phyloP scores from a whole-genome alignment of 176 grass and related monocot species.

The Musa troglodytarum region DNA sequence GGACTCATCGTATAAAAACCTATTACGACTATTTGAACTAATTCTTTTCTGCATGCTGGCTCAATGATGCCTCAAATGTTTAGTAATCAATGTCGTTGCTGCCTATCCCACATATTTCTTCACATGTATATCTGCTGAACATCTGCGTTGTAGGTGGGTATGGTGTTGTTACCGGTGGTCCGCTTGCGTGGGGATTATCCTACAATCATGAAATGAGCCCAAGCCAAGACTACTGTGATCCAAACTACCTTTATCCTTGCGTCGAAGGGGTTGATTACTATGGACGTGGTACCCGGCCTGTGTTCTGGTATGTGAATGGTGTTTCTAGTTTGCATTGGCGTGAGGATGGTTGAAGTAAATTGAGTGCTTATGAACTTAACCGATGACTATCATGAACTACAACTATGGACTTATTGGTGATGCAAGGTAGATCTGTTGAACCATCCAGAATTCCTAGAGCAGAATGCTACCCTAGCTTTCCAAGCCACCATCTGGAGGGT shows the following conservation, averaged over 20 bases:
- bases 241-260: slow-evolving; percentile 53
- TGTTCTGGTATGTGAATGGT: slow-evolving; percentile 42
- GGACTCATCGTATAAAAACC: too few species aligned
- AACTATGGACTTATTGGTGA: slow-evolving; percentile 65
- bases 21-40: too few species aligned
- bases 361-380: slow-evolving; percentile 2
- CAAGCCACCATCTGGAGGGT: slow-evolving; percentile 83
- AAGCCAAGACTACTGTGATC: slow-evolving; percentile 57
- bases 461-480: slow-evolving; percentile 83
- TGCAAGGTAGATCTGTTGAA: slow-evolving; percentile 65
- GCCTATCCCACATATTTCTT: neutral
- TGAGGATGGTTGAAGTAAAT: neutral
- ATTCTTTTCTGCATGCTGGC: too few species aligned
- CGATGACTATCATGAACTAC: slow-evolving; percentile 44
- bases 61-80: too few species aligned
- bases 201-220: slow-evolving; percentile 68
- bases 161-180: slow-evolving; percentile 32
- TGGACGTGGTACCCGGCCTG: slow-evolving; percentile 62
- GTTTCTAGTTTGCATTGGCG: neutral
- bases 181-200: slow-evolving; percentile 19
- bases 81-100: too few species aligned
- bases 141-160: slow-evolving; percentile 46
- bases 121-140: neutral
- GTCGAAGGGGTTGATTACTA: slow-evolving; percentile 62
- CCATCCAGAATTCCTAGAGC: slow-evolving; percentile 80